phyloP scores from a whole-genome alignment of 306 rosid species.

The Fagus sylvatica region DNA sequence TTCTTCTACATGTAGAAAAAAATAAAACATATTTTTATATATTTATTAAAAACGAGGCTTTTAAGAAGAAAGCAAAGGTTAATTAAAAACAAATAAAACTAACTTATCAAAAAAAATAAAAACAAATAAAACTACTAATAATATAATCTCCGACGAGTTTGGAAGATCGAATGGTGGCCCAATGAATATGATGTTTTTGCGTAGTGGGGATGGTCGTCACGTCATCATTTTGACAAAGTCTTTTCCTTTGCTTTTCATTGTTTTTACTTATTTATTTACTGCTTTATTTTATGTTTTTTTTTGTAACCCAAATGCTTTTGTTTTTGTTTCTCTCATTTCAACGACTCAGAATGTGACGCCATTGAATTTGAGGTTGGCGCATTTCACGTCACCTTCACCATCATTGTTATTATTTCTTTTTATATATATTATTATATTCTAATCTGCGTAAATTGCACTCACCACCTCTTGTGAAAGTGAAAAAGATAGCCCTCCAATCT shows the following conservation, averaged over 20 bases:
- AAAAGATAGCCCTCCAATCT: background rate
- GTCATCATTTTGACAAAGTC: constrained; percentile 54
- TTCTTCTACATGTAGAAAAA: background rate
- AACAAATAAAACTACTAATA: background rate
- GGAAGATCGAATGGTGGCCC: constrained; percentile 59
- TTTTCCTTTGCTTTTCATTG: constrained; percentile 13
- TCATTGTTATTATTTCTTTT: background rate
- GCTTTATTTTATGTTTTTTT: background rate
- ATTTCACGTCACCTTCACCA: background rate
- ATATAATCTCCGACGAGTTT: constrained; percentile 56
- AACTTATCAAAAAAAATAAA: background rate
- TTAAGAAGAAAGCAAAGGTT: constrained; percentile 14
- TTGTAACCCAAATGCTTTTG: background rate
- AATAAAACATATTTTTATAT: background rate
- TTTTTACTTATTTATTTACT: background rate
- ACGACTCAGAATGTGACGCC: no score
- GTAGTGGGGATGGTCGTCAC: constrained; percentile 52
- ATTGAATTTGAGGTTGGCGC: no score
- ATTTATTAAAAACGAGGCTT: background rate
- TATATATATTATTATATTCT: background rate
- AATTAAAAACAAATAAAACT: background rate
- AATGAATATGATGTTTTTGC: constrained; percentile 34
- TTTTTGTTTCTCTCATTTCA: background rate
- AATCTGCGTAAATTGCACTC: background rate
- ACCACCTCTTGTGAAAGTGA: background rate